Evolutionary conservation across 331 rosid species (phyloP), one percentile per base, ranked within the genome.

Genomic region (Pyracantha coccinea): DNA sequence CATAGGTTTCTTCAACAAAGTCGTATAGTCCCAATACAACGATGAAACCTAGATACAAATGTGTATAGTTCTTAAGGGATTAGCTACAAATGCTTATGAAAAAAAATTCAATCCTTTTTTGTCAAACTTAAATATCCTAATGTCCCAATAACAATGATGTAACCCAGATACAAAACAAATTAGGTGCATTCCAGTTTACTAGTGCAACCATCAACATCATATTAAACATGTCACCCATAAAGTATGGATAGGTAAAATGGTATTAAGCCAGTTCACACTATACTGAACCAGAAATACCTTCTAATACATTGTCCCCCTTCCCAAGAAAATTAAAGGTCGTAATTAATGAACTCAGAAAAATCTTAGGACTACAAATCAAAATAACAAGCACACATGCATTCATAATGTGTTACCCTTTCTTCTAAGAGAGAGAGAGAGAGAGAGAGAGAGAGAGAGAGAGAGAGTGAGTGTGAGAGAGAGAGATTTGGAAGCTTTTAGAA

Each of bases 401-500:
- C 28, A 29, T 53, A 70, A 47, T 19, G 10, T 66, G 13, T 35
- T 59, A 24, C 24, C 50, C 50, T 13, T 0, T 19, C 10, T 14
- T 29, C 73, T 69, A 16, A 12, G 29, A 25, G 8, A 8, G 41
- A 44, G 20, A 38, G 60, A 76, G 41, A 32, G 66, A 29, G 47
- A 41, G 47, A 10, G 19, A 24, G 7, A 4, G 38, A 41, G 8
- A 33, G 57, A 76, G 35, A n/a, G 57, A 41, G 66, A 1, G 35
- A 1, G 28, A 2, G 28, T 2, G 28, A 25, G 19, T 2, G 25
- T 35, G 25, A 25, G 53, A 25, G 54, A 21, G 14, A 31, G 44
- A 77, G 72, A 69, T 23, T n/a, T 28, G 68, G 59, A 75, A 73
- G 74, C 44, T 20, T 24, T 65, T 23, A 64, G 38, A 9, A 13